phyloP scores from a whole-genome alignment of 495 filamentous ascomycete species.

The Pseudevernia furfuracea region DNA sequence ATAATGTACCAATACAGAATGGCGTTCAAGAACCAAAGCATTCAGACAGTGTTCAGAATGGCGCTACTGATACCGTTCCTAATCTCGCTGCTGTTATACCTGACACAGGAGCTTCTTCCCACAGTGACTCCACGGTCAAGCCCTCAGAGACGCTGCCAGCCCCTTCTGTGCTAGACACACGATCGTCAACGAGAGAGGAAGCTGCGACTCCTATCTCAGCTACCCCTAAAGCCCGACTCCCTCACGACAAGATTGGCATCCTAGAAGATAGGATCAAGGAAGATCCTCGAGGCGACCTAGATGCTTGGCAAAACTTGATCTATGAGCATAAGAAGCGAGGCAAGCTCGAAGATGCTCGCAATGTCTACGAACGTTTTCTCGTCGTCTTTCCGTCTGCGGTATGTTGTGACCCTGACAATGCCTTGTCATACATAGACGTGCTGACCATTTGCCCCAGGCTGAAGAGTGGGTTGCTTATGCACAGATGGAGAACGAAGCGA shows the following conservation, averaged over 20 bases:
- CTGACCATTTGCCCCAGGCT: constrained; percentile 48
- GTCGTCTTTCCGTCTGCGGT: constrained; percentile 82
- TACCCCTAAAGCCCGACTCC: constrained; percentile 49
- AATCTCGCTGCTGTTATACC: constrained; percentile 37
- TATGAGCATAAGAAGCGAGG: constrained; percentile 72
- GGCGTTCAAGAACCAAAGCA: constrained; percentile 46
- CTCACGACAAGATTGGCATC: constrained; percentile 72
- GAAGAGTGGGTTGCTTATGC: constrained; percentile 82
- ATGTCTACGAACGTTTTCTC: constrained; percentile 77
- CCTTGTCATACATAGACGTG: not conserved
- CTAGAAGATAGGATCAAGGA: constrained; percentile 85
- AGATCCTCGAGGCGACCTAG: constrained; percentile 82
- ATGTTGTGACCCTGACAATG: constrained; percentile 38
- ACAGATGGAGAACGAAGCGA: constrained; percentile 76
- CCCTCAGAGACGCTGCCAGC: constrained; percentile 38
- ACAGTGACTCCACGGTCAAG: constrained; percentile 27
- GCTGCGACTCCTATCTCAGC: constrained; percentile 34
- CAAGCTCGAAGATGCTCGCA: constrained; percentile 72
- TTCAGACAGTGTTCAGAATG: constrained; percentile 47
- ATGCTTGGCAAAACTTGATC: constrained; percentile 83
- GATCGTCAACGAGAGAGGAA: constrained; percentile 33
- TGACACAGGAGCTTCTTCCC: constrained; percentile 41
- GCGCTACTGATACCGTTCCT: constrained; percentile 41
- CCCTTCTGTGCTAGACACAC: constrained; percentile 33
- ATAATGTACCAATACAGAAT: constrained; percentile 52